Evolutionary conservation across 202 grass and related monocot genomes (phyloP), one percentile per base, ranked within the genome.

Genomic region (Panicum virgatum): DNA sequence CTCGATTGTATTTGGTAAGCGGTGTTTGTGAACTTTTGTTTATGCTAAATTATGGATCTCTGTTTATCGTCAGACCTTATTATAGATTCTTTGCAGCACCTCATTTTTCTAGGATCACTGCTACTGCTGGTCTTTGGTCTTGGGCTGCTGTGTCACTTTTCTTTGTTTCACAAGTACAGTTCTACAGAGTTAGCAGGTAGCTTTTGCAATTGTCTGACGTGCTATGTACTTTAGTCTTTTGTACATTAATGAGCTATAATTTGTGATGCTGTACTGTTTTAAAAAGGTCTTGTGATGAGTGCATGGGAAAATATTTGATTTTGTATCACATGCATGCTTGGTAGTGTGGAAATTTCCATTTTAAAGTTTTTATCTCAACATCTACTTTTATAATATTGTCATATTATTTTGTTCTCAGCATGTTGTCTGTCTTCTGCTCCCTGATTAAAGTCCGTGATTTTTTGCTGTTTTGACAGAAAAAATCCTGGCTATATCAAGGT

Each of bases 141-240:
- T 98, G 90, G 96, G 86, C 71, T 73, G 80, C 82, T 87, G 20
- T 98, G 60, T 93, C 91, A 83, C 82, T 98, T 88, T 89, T 88
- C 77, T 88, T 98, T 72, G 91, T 84, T 46, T 80, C 96, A n/a
- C 76, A 92, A 80, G 76, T 91, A 86, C 83, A 92, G 89, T 88
- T 98, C 83, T 91, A 98, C 82, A 96, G 84, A 89, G 85, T 94
- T 85, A 96, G 89, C 92, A 96, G 96, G 96, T 98, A 88, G 69
- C 22, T 62, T 73, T 80, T 69, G 61, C 12, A 62, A 53, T 74
- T 46, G 52, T 59, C 16, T 62, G 51, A 50, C 0, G 11, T 53
- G 22, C 50, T 88, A 52, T 80, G 15, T 47, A 73, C n/a, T 34
- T 34, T 34, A 46, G 44, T 60, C 23, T 56, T 66, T 72, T 72